Evolutionary conservation across 352 stramenopile species (phyloP).

Genomic region (Phytophthora fragariaefolia): DNA sequence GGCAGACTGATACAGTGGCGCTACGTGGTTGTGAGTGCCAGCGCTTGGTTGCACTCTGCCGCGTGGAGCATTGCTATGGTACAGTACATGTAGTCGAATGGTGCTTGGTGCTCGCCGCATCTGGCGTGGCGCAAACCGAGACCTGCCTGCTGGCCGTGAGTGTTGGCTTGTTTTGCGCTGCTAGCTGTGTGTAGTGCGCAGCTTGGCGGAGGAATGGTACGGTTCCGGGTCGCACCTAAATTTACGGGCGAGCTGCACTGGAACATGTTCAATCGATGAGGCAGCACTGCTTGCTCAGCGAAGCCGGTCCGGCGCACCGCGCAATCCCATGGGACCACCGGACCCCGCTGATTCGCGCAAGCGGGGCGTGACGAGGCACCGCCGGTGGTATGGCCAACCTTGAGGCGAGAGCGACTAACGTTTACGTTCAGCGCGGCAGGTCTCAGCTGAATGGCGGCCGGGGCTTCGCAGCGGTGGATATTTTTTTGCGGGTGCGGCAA

Average conservation of each 20-base stretch:
- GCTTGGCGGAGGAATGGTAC: conserved; percentile 11
- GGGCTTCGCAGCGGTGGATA: conserved; percentile 10
- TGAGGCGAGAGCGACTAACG: conserved; percentile 13
- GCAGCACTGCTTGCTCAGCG: no score
- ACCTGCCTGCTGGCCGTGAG: not conserved
- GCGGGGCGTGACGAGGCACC: not conserved
- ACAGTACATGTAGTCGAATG: no score
- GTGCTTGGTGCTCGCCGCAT: not conserved
- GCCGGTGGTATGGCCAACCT: conserved; percentile 12
- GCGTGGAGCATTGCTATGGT: not conserved
- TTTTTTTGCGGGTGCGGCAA: conserved; percentile 6
- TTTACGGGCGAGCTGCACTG: conserved; percentile 7
- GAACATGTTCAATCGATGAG: conserved; percentile 4
- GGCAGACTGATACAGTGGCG: not conserved
- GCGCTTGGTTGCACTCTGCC: not conserved
- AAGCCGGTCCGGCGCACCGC: no score
- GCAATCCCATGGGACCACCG: conserved; percentile 14
- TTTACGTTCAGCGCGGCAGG: conserved; percentile 17
- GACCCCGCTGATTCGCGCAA: conserved; percentile 7
- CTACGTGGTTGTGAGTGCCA: no score
- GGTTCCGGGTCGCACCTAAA: conserved; percentile 2
- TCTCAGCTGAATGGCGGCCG: not conserved
- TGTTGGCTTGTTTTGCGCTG: not conserved
- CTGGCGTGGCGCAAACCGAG: not conserved
- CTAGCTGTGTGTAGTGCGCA: not conserved